Base-by-base conservation (phyloP, 148 eudicot species). In the Cornus controversa region DNA sequence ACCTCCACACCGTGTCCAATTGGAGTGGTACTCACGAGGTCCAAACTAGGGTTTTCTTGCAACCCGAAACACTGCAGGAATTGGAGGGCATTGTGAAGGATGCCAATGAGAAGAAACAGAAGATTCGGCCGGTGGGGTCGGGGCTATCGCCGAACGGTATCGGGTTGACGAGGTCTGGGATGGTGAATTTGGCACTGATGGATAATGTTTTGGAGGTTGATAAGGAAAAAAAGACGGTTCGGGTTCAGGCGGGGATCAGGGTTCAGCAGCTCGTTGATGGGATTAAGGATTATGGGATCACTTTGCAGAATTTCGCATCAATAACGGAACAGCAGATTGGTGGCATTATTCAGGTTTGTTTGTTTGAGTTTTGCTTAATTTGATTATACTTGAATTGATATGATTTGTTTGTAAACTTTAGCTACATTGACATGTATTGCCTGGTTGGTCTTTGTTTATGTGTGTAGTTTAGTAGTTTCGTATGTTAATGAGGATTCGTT, bases 11-110 rank as follows among this genome's bases (percentile, higher is more conserved):
- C 0, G 77, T 92, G 18, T 80, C 96, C 79, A 94, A 92, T 22
- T 92, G 98, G 98, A 92, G 97, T 34, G 94, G 89, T n/a, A 94
- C 98, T 78, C 97, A 94, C 79, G 90, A 88, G 73, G 98, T 91
- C 74, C 91, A 84, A 62, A 91, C 97, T 36, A 86, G 94, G 10
- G 77, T 81, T 29, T 94, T 90, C 77, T 28, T 84, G 57, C 96
- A 95, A 63, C 99, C 98, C 70, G 96, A 93, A n/a, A 20, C 81
- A 6, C 11, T 87, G 0, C 29, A 81, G 10, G 90, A 89, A 45
- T 79, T 95, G 60, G 93, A 93, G 67, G 25, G 50, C 14, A 66
- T 87, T 0, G 93, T 95, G 0, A 74, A 63, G 64, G 87, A 85
- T 8, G 89, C 89, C 47, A 75, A 89, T 72, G 73, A 82, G 60